phyloP scores from a whole-genome alignment of 1,284 basidiomycete species.

The Leccinum griseonigrum region DNA sequence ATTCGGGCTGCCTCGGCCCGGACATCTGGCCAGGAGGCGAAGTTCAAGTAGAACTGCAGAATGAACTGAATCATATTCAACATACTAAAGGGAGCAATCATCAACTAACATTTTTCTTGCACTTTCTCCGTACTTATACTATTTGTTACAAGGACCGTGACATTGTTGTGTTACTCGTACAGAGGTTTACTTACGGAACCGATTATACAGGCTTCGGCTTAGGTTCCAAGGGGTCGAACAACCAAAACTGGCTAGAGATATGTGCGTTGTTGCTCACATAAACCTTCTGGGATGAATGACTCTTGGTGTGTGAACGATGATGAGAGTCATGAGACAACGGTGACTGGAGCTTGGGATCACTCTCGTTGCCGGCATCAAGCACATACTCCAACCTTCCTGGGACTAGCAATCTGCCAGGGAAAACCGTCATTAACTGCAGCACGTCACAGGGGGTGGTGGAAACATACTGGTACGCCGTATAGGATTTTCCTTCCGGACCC shows the following conservation, averaged over 20 bases:
- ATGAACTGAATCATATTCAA: too few species aligned
- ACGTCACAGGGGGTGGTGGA: neutral
- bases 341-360: too few species aligned
- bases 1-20: too few species aligned
- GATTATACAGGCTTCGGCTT: neutral
- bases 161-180: too few species aligned
- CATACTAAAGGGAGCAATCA: too few species aligned
- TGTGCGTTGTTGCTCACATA: neutral
- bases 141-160: too few species aligned
- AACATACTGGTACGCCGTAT: neutral
- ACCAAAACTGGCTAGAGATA: slow-evolving; percentile 6
- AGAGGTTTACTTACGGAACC: too few species aligned
- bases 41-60: neutral
- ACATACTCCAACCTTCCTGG: neutral
- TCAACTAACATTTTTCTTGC: too few species aligned
- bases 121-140: too few species aligned
- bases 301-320: neutral
- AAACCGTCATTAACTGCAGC: neutral
- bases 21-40: too few species aligned
- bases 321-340: too few species aligned
- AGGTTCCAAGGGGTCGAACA: neutral
- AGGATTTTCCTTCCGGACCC: neutral
- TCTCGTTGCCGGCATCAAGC: slow-evolving; percentile 5
- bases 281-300: neutral
- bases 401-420: neutral